Percentiles rank a stretch among this genome's conserved stretches.
Conservation (phyloP, 2,329 filamentous ascomycete genomes). For the Sporothrix pseudoabietina region DNA sequence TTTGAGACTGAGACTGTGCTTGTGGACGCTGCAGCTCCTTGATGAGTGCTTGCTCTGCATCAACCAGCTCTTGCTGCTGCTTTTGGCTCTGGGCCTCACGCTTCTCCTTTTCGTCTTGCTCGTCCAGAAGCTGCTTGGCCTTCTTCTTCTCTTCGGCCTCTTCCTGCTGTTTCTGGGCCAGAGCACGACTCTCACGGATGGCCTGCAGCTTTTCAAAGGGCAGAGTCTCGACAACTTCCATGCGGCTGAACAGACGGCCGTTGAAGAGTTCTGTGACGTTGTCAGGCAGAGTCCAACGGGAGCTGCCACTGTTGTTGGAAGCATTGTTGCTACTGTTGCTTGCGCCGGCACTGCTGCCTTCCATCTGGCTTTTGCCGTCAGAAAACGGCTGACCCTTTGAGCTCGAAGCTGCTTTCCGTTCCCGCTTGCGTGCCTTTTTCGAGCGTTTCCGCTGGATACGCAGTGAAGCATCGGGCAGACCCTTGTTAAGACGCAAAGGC, state of each 20-base stretch:
- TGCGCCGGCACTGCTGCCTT: constrained; percentile 29
- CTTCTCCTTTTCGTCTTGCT: constrained; percentile 27
- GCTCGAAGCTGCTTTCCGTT: background rate
- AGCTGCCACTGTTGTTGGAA: constrained; percentile 34
- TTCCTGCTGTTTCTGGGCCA: constrained; percentile 36
- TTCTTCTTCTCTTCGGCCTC: constrained; percentile 29
- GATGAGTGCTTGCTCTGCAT: constrained; percentile 16
- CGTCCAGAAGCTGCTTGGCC: constrained; percentile 23
- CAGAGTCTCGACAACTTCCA: constrained; percentile 63
- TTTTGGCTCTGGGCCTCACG: background rate
- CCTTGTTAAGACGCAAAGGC: constrained; percentile 17
- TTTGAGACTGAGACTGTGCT: background rate
- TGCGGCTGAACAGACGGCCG: constrained; percentile 56
- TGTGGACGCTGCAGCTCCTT: background rate
- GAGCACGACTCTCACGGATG: constrained; percentile 47
- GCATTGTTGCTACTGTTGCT: constrained; percentile 22
- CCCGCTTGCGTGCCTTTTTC: constrained; percentile 11
- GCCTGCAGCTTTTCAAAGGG: constrained; percentile 55
- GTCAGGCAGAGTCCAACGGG: constrained; percentile 58
- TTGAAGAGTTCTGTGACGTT: constrained; percentile 61
- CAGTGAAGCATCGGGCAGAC: background rate
- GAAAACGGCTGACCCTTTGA: background rate
- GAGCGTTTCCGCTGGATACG: constrained; percentile 24
- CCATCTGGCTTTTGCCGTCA: constrained; percentile 30
- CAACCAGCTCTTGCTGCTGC: background rate